Conservation (phyloP, 306 rosid species). For the Prunus campanulata region DNA sequence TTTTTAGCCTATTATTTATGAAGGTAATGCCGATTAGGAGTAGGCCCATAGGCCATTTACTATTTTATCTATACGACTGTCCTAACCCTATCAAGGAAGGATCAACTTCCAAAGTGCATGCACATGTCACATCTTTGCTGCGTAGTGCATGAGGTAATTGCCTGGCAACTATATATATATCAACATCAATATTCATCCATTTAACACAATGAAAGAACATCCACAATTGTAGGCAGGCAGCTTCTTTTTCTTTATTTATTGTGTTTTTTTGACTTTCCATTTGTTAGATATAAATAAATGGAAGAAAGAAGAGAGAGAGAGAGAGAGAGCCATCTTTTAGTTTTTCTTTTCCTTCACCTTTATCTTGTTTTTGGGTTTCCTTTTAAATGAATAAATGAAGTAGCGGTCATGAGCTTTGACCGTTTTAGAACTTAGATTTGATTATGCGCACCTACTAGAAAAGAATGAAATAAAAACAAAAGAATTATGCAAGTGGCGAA, state of each 20-base stretch:
- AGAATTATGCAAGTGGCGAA: neutral
- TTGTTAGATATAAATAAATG: neutral
- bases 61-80: no score
- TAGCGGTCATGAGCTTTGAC: neutral
- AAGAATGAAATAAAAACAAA: no score
- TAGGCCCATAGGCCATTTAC: no score
- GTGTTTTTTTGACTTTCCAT: neutral
- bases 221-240: neutral
- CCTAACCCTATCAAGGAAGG: no score
- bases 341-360: no score
- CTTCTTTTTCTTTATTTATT: neutral
- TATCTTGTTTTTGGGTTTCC: neutral
- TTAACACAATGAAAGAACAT: neutral
- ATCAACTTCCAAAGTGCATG: neutral
- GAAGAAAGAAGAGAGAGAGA: neutral
- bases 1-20: no score
- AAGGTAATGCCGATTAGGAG: no score
- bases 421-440: neutral
- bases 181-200: neutral
- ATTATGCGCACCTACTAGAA: no score
- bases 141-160: neutral
- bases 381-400: neutral
- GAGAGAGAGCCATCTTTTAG: no score
- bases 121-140: neutral
- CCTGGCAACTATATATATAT: neutral